Base-by-base conservation (phyloP, 1,284 basidiomycete species). In the Marasmius tenuissimus region DNA sequence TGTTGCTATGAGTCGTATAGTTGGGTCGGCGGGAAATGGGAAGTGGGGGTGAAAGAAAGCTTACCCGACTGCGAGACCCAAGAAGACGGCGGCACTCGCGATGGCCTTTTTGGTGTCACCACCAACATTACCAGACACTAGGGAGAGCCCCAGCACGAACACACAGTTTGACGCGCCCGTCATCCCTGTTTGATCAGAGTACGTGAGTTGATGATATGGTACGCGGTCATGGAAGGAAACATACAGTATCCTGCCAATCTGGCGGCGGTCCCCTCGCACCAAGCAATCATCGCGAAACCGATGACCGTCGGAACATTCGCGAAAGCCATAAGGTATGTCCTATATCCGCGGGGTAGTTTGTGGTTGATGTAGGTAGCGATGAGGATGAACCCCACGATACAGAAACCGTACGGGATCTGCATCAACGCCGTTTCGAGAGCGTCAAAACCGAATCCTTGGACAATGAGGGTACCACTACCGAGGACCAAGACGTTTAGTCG, bases 121-220 rank as follows among this genome's bases (percentile, higher is more conserved):
- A 37, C 74, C 78, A 1, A 77, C 75, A 67, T 83, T 83, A 11
- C 76, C 76, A 7, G 78, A 78, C 51, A 82, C 73, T 39, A 82
- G 71, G 2, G 77, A 79, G 12, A 82, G 70, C 3, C 75, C 76
- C 27, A 82, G 65, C 4, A 81, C 79, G 63, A 81, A 81, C 0
- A 75, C 75, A 2, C 77, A 71, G 63, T 81, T 78, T 56, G 77
- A 78, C 7, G 77, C 76, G 11, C 78, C 76, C 6, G 77, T 78
- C 14, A 80, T 66, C 68, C 68, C 69, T 69, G 10, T 18, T 20
- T 2, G 6, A 3, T 3, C 3, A 2, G 18, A 53, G 34, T 59
- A 16, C 18, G 12, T n/a, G 9, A 49, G 39, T 22, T 14, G 22
- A 40, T 11, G 14, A 20, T 16, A 27, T 27, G 4, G 4, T 27